Evolutionary conservation across 306 rosid species (phyloP).

Genomic region (Lathyrus oleraceus): DNA sequence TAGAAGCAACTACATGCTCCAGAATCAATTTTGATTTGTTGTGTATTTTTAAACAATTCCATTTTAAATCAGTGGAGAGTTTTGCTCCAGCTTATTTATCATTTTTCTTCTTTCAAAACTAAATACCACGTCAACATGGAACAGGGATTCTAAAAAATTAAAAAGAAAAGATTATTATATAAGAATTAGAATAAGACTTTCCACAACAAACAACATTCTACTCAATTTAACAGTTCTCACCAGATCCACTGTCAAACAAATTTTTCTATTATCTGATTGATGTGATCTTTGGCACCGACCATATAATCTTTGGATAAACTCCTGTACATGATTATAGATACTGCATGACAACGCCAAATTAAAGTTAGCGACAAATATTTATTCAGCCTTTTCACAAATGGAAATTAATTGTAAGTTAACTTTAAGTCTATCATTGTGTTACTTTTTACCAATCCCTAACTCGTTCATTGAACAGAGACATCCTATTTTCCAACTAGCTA

Average conservation of each 20-base stretch:
- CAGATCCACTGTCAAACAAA: slow-evolving; percentile 26
- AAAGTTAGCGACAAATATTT: slow-evolving; percentile 28
- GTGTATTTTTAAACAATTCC: slow-evolving; percentile 20
- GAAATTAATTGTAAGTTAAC: neutral
- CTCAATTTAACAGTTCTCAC: slow-evolving; percentile 43
- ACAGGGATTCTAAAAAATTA: neutral
- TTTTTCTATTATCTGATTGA: slow-evolving; percentile 37
- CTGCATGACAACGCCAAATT: slow-evolving; percentile 52
- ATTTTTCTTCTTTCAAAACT: slow-evolving; percentile 15
- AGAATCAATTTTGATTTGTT: slow-evolving; percentile 7
- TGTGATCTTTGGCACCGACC: slow-evolving; percentile 47
- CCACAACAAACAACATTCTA: slow-evolving; percentile 20
- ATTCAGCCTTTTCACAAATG: neutral
- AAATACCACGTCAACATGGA: slow-evolving; percentile 14
- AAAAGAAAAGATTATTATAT: neutral
- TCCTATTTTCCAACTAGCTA: neutral
- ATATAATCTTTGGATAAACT: slow-evolving; percentile 53
- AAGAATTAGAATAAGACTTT: slow-evolving; percentile 3
- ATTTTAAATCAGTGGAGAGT: slow-evolving; percentile 8
- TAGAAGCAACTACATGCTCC: slow-evolving; percentile 16
- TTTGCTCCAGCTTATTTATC: slow-evolving; percentile 1
- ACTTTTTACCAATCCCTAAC: neutral
- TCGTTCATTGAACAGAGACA: neutral
- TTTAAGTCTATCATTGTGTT: neutral
- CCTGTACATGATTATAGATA: slow-evolving; percentile 80